Conservation (phyloP, 2,329 filamentous ascomycete genomes). For the Apiospora hydei region DNA sequence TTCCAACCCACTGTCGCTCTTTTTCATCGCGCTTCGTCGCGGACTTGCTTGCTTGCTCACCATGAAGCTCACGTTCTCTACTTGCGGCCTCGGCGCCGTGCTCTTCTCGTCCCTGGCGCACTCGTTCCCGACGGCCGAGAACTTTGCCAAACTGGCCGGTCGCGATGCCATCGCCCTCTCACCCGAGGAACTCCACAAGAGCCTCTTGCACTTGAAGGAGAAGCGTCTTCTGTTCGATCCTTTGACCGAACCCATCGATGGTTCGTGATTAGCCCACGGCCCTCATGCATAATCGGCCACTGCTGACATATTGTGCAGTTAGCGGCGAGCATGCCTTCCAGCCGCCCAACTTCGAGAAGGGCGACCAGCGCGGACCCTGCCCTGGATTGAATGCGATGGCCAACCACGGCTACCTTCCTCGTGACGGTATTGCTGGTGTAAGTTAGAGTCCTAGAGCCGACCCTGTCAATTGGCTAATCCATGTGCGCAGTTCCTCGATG, state of each 20-base stretch:
- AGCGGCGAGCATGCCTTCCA: constrained; percentile 32
- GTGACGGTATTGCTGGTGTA: constrained; percentile 36
- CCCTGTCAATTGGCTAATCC: too few species aligned
- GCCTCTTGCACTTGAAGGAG: constrained; percentile 29
- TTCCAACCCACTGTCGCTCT: constrained; percentile 24
- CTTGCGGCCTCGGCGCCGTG: constrained; percentile 20
- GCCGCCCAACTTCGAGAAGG: constrained; percentile 31
- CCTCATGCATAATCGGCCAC: too few species aligned
- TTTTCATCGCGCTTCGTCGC: background rate
- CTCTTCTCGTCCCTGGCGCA: constrained; percentile 25
- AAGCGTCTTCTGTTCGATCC: constrained; percentile 32
- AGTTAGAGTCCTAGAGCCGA: background rate
- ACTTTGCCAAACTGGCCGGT: constrained; percentile 30
- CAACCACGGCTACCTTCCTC: constrained; percentile 40
- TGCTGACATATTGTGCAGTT: constrained; percentile 21
- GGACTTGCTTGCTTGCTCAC: background rate
- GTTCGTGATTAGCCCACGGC: background rate
- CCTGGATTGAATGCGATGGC: constrained; percentile 40
- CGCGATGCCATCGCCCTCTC: constrained; percentile 26
- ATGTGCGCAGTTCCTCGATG: constrained; percentile 34
- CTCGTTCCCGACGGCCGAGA: constrained; percentile 33
- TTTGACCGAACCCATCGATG: constrained; percentile 31
- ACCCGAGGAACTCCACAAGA: constrained; percentile 28
- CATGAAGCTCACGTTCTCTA: constrained; percentile 21
- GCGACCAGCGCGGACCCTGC: constrained; percentile 39